phyloP scores from a whole-genome alignment of 2,329 filamentous ascomycete genomes.

The Pseudogymnoascus sp. region DNA sequence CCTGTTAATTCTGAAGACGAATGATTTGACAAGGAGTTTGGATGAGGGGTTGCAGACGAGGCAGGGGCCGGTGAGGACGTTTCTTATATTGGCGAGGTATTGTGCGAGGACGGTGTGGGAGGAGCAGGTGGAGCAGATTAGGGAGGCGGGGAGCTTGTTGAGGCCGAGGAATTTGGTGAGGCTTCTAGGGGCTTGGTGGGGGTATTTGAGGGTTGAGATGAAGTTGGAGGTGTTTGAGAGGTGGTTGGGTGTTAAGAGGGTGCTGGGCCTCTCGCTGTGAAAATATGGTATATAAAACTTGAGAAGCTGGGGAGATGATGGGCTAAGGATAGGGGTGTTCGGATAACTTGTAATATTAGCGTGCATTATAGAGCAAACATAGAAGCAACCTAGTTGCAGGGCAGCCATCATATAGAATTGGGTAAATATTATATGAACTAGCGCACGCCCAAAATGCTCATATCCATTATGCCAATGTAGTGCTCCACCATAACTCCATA shows the following conservation, averaged over 20 bases:
- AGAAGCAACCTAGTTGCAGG: conserved; percentile 3
- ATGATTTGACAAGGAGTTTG: conserved; percentile 86
- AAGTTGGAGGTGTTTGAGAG: conserved; percentile 59
- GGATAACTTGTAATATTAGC: conserved; percentile 3
- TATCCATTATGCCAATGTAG: too few relatives aligned
- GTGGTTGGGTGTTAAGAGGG: conserved; percentile 49
- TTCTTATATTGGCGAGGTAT: conserved; percentile 62
- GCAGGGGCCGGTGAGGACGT: conserved; percentile 56
- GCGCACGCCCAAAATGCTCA: background rate
- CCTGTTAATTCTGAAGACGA: conserved; percentile 92
- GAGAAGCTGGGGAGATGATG: background rate
- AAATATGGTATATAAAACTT: background rate
- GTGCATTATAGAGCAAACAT: conserved; percentile 2
- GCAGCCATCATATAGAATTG: background rate
- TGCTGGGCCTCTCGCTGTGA: conserved; percentile 26
- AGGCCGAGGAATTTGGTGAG: conserved; percentile 51
- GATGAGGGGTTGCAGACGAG: conserved; percentile 83
- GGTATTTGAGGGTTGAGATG: conserved; percentile 52
- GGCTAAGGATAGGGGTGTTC: background rate
- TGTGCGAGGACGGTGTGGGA: conserved; percentile 59
- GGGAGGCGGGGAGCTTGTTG: conserved; percentile 45
- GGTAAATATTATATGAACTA: background rate
- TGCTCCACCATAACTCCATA: background rate
- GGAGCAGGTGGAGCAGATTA: conserved; percentile 55
- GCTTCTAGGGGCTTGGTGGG: conserved; percentile 49